Base-by-base conservation (phyloP, 345 rosid genomes). In the Conringia planisiliqua region DNA sequence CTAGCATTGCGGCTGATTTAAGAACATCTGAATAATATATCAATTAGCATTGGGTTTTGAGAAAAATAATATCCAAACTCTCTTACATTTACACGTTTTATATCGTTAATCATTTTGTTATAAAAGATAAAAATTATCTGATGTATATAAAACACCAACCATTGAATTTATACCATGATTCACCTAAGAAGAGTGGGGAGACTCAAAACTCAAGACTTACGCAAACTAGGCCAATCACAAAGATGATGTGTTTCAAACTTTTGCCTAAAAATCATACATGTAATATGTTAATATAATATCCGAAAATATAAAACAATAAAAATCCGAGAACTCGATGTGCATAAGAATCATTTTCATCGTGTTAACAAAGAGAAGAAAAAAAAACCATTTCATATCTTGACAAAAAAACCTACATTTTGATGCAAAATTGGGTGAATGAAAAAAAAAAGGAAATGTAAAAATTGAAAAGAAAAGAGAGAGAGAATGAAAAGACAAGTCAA, bases 401-500 rank as follows among this genome's bases (percentile, higher is more conserved):
- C 27, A 54, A 32, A 44, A 48, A 30, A 2, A 14, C 20, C 18
- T 18, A 32, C 50, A 65, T 16, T 46, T 66, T 77, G 36, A 65
- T 57, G 26, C 54, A 56, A 52, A 8, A 33, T 22, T 6, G n/a
- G 10, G 27, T 27, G 6, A 47, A 60, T 10, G 18, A 60, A 54
- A 62, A n/a, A 14, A 18, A 20, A 22, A 9, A 7, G 3, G 17
- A 74, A 48, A 59, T 38, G 55, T 59, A 71, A 8, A 43, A 47
- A 48, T 30, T 27, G 47, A 26, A 71, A 35, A 56, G 44, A 43
- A n/a, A 69, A 30, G 56, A 65, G 44, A 73, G 68, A 48, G 48
- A 52, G 62, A 62, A 55, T 89, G 97, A 93, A 83, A 89, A 87
- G 98, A 91, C 98, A 87, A 89, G 94, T 91, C 97, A 93, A 86